Percentiles rank a stretch among this genome's conserved stretches.
Evolutionary conservation across 2,329 filamentous ascomycete species (phyloP).

Genomic region (Zymoseptoria ardabiliae): DNA sequence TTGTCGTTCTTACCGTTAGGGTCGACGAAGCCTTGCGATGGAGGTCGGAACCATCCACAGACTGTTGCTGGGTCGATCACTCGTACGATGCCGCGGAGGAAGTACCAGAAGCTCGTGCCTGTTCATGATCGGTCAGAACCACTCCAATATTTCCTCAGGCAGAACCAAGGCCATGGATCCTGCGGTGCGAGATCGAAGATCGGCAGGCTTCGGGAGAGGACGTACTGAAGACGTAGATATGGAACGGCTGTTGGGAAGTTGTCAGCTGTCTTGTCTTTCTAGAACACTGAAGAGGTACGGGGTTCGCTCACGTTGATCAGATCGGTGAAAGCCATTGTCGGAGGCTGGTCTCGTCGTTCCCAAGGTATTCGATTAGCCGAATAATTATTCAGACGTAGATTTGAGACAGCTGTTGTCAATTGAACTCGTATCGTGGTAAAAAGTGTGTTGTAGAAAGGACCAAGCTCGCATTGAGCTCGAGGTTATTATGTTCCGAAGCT

Average conservation of each 20-base stretch:
- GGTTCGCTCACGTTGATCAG: not conserved
- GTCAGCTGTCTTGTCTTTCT: not conserved
- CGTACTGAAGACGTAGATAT: slow-evolving; percentile 24
- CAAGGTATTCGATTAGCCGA: too few relatives aligned
- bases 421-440: not conserved
- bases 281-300: not conserved
- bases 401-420: not conserved
- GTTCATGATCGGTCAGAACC: not conserved
- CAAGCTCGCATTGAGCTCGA: not conserved
- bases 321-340: not conserved
- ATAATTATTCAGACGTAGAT: too few relatives aligned
- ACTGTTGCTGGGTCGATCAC: slow-evolving; percentile 30
- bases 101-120: slow-evolving; percentile 33
- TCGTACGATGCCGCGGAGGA: slow-evolving; percentile 26
- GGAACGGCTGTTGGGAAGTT: slow-evolving; percentile 17
- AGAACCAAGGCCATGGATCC: not conserved
- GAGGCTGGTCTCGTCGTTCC: not conserved
- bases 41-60: slow-evolving; percentile 30
- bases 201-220: not conserved
- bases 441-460: not conserved
- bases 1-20: slow-evolving; percentile 18
- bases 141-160: too few relatives aligned
- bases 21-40: slow-evolving; percentile 17
- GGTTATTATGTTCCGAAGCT: not conserved
- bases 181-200: not conserved